A percentile compares a stretch with the other conserved stretches of the same genome.
Conservation (phyloP, 768 basidiomycete species). For the Rhodotorula kratochvilovae region DNA sequence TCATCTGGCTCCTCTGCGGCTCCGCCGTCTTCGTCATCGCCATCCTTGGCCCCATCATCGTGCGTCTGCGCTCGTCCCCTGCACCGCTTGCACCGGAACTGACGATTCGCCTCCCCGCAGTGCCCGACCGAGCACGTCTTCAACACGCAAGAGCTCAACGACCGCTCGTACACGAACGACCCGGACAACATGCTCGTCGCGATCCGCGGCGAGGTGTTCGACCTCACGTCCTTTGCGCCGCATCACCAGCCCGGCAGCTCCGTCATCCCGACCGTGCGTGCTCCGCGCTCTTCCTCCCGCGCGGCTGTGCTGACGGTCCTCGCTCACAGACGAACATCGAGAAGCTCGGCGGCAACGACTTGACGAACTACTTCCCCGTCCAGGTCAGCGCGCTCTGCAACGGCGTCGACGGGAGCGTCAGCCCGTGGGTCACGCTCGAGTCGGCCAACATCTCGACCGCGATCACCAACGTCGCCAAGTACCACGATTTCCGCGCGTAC, state of each 20-base stretch:
- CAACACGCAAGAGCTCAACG: constrained; percentile 66
- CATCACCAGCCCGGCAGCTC: constrained; percentile 26
- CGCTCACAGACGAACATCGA: constrained; percentile 20
- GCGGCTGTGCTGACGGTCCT: neutral
- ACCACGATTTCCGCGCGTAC: constrained; percentile 91
- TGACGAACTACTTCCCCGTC: constrained; percentile 82
- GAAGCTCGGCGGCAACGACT: constrained; percentile 64
- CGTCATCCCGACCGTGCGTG: constrained; percentile 36
- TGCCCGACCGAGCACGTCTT: constrained; percentile 94
- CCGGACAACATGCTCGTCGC: constrained; percentile 74
- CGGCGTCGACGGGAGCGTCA: constrained; percentile 72
- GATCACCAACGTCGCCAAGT: constrained; percentile 64
- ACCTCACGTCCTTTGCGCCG: constrained; percentile 63
- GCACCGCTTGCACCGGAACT: no score
- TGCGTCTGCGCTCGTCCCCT: neutral
- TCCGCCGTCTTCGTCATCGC: constrained; percentile 89
- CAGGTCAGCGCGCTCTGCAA: constrained; percentile 93
- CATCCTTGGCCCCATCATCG: constrained; percentile 72
- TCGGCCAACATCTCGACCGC: constrained; percentile 62
- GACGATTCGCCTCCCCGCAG: constrained; percentile 1
- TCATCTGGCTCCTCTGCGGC: constrained; percentile 93
- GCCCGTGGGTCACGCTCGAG: constrained; percentile 73
- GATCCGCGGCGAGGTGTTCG: constrained; percentile 92
- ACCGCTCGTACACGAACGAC: constrained; percentile 59
- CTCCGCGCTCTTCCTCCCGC: neutral